Conservation (phyloP, 2,329 filamentous ascomycete species). For the Chalara sp. region DNA sequence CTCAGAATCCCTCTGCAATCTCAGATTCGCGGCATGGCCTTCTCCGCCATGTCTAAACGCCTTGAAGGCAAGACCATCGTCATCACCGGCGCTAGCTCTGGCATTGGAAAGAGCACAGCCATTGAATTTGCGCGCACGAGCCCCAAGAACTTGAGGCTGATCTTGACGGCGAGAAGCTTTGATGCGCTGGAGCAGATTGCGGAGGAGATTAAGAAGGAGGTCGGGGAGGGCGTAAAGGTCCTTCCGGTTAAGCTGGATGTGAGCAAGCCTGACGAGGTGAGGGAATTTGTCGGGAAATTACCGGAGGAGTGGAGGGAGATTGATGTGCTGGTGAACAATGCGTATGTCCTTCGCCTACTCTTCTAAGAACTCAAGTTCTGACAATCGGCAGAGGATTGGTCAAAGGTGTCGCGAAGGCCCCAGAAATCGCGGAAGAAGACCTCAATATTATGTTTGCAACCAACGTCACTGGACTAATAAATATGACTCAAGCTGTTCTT, state of each 20-base stretch:
- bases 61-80: slow-evolving; percentile 89
- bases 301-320: slow-evolving; percentile 80
- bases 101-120: slow-evolving; percentile 79
- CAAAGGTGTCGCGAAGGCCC: slow-evolving; percentile 79
- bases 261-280: slow-evolving; percentile 69
- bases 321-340: slow-evolving; percentile 91
- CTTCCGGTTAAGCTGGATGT: slow-evolving; percentile 81
- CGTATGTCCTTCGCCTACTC: slow-evolving; percentile 47
- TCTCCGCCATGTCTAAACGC: slow-evolving; percentile 69
- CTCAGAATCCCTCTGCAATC: neutral
- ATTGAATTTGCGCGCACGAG: slow-evolving; percentile 87
- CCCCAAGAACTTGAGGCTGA: slow-evolving; percentile 71
- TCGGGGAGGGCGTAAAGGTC: slow-evolving; percentile 75
- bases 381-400: slow-evolving; percentile 64
- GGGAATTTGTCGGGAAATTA: slow-evolving; percentile 62
- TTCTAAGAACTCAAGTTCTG: neutral
- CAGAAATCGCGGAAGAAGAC: slow-evolving; percentile 75
- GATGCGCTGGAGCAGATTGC: slow-evolving; percentile 74
- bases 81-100: slow-evolving; percentile 87
- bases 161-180: slow-evolving; percentile 81
- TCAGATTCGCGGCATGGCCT: slow-evolving; percentile 42
- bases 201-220: slow-evolving; percentile 66
- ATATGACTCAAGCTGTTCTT: slow-evolving; percentile 89
- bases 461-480: slow-evolving; percentile 91
- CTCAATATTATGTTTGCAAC: slow-evolving; percentile 84